Conservation (phyloP, 1,139 yeast species). For the Wickerhamomyces sp. region DNA sequence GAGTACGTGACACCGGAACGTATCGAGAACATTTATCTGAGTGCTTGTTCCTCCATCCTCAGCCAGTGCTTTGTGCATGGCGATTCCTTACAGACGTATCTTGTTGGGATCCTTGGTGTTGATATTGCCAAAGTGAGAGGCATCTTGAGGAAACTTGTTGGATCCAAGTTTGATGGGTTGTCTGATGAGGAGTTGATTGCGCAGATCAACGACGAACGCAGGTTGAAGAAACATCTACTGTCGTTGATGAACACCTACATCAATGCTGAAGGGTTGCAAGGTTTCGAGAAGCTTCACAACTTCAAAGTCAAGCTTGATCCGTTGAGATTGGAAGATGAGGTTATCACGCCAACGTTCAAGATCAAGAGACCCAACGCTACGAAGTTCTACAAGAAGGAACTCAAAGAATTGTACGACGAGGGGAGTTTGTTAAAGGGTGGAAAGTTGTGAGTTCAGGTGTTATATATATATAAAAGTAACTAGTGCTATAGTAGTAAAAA, state of each 20-base stretch:
- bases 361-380: conserved; percentile 59
- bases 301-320: conserved; percentile 59
- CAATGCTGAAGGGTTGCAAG: conserved; percentile 28
- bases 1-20: conserved; percentile 79
- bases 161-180: not conserved
- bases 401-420: conserved; percentile 55
- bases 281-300: conserved; percentile 65
- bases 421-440: conserved; percentile 35
- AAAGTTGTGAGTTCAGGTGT: conserved; percentile 18
- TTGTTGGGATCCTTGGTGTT: conserved; percentile 64
- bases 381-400: conserved; percentile 41
- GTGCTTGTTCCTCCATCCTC: conserved; percentile 35
- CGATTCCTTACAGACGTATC: conserved; percentile 51
- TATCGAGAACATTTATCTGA: conserved; percentile 60
- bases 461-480: too few species aligned
- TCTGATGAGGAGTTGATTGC: conserved; percentile 19
- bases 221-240: conserved; percentile 23
- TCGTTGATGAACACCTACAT: conserved; percentile 25
- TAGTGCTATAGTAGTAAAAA: too few species aligned
- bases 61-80: conserved; percentile 66
- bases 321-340: conserved; percentile 55
- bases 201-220: conserved; percentile 22
- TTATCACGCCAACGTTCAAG: conserved; percentile 73
- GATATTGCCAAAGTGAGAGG: conserved; percentile 36
- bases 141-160: conserved; percentile 11